Conservation (phyloP, 495 filamentous ascomycete genomes). For the Platismatia glauca region DNA sequence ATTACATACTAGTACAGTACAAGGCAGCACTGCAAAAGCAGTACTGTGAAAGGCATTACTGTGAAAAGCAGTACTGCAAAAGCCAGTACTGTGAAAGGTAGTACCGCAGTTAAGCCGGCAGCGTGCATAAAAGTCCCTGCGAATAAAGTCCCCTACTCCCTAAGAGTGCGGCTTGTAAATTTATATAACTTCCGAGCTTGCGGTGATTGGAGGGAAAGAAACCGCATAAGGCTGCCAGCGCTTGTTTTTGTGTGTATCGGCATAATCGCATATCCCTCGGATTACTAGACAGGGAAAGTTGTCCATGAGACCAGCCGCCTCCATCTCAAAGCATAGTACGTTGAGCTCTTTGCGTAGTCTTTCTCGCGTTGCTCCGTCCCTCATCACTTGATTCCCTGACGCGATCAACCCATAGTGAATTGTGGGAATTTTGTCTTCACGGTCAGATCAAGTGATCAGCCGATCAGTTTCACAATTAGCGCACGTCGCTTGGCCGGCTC, state of each 20-base stretch:
- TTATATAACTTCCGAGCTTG: too few species aligned
- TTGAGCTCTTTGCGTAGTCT: conserved; percentile 21
- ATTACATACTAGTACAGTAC: too few species aligned
- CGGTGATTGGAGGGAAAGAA: too few species aligned
- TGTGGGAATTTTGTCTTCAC: conserved; percentile 16
- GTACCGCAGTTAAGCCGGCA: background rate
- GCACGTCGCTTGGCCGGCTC: conserved; percentile 16
- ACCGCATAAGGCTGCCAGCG: conserved; percentile 33
- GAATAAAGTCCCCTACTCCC: conserved; percentile 16
- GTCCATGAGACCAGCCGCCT: too few species aligned
- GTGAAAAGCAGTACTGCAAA: background rate
- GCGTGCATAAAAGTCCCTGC: conserved; percentile 9
- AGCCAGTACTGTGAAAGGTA: background rate
- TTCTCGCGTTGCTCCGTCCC: conserved; percentile 28
- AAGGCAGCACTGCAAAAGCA: background rate
- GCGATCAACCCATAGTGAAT: conserved; percentile 31
- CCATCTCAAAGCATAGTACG: too few species aligned
- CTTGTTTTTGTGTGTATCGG: conserved; percentile 34
- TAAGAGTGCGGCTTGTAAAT: too few species aligned
- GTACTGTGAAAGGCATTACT: too few species aligned
- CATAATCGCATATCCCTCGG: conserved; percentile 30
- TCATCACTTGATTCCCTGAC: conserved; percentile 32
- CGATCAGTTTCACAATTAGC: conserved; percentile 23
- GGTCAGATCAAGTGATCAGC: too few species aligned
- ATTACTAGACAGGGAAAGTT: conserved; percentile 21